Base-by-base conservation (phyloP, 2,329 filamentous ascomycete species). In the Diaporthe sp. region DNA sequence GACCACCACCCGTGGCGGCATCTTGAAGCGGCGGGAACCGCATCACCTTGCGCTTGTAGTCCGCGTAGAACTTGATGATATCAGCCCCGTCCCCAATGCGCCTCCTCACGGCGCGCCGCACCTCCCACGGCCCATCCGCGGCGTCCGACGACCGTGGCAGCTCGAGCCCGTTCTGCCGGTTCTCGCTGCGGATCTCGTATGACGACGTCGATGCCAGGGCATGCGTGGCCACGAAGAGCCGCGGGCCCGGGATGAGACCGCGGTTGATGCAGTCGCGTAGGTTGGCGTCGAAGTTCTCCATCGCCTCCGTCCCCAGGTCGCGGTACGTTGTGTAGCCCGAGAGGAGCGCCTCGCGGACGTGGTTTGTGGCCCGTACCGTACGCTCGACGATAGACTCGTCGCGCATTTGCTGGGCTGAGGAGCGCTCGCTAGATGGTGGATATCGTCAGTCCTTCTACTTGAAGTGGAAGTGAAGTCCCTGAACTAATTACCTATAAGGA, bases 241-340 rank as follows among this genome's bases (percentile, higher is more conserved):
- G 86, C 0, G 90, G 89, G 0, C 90, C 90, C 0, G 88, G 88
- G 2, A 85, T 86, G 15, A 91, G 79, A 6, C 88, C 89, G 9
- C 89, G 87, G 76, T 89, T 89, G 78, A 91, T 86, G 47, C 86
- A 85, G 79, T 91, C 88, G 13, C 89, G 85, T 4, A 91, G 81
- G 72, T 86, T 86, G 53, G 85, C 85, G 79, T 91, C 89, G 39
- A 86, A 85, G 51, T 87, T 85, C 39, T 84, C 83, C 76, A 90
- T 84, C 0, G 86, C 85, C 78, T 91, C 89, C 4, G 88, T 89
- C 20, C 89, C 88, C 0, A 91, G 84, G 79, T 91, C 89, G 58
- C 89, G 85, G 80, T 90, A 90, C 2, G 89, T 91, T 0, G 89
- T 92, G 82, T 89, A 92, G 9, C 90, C 90, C 0, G 90, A 88